phyloP scores from a whole-genome alignment of 2,329 filamentous ascomycete genomes.

The Chrysosphaeria jannelii region DNA sequence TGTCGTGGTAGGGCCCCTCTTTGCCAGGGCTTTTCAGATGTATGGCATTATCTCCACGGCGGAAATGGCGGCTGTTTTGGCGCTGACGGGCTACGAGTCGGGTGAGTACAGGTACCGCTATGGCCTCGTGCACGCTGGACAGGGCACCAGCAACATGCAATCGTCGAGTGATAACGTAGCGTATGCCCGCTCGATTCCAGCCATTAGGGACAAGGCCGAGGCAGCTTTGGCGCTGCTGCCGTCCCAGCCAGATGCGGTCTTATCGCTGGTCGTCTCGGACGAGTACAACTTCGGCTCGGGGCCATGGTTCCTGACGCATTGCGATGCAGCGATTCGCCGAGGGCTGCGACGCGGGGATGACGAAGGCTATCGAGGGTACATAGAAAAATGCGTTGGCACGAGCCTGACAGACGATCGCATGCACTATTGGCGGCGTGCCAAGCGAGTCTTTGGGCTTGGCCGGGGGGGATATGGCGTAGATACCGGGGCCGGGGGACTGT shows the following conservation, averaged over 20 bases:
- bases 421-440: constrained; percentile 15
- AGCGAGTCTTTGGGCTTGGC: constrained; percentile 19
- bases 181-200: constrained; percentile 16
- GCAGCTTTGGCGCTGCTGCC: constrained; percentile 7
- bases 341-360: too few relatives aligned
- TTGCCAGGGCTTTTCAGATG: constrained; percentile 22
- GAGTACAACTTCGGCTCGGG: constrained; percentile 22
- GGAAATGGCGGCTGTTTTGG: constrained; percentile 38
- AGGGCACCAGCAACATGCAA: constrained; percentile 36
- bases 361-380: too few relatives aligned
- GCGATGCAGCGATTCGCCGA: too few relatives aligned
- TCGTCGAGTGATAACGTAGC: constrained; percentile 11
- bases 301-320: constrained; percentile 24
- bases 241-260: constrained; percentile 11
- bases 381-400: constrained; percentile 19
- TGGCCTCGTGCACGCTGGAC: constrained; percentile 25
- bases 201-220: constrained; percentile 8
- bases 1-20: constrained; percentile 23
- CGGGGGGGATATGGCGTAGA: too few relatives aligned
- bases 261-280: constrained; percentile 16
- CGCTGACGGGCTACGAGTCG: constrained; percentile 43
- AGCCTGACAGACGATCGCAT: constrained; percentile 6
- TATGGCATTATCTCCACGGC: constrained; percentile 23
- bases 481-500: too few relatives aligned
- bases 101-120: constrained; percentile 38